phyloP scores from a whole-genome alignment of 148 eudicot species.

The Arbutus unedo region DNA sequence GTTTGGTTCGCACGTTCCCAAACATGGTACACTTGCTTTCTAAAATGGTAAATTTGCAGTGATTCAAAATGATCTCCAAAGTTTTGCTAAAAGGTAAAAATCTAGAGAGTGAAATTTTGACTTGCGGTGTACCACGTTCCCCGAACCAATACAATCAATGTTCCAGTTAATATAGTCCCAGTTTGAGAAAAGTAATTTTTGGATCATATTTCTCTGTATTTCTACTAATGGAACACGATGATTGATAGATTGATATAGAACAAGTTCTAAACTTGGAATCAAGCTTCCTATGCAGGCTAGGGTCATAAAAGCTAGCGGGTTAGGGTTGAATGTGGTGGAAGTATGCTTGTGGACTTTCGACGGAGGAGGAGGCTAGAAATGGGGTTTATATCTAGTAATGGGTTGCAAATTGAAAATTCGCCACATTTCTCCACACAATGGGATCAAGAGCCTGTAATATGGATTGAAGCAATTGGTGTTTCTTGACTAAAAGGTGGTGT shows the following conservation, averaged over 20 bases:
- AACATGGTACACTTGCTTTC: too few relatives aligned
- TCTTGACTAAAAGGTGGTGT: too few relatives aligned
- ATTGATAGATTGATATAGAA: neutral
- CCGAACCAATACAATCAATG: too few relatives aligned
- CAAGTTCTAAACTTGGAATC: neutral
- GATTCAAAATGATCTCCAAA: too few relatives aligned
- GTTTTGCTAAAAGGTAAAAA: too few relatives aligned
- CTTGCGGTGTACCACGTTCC: too few relatives aligned
- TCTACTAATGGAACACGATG: neutral
- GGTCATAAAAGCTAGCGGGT: neutral
- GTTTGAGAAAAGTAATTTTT: neutral
- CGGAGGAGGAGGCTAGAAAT: neutral
- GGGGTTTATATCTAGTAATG: neutral
- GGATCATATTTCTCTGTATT: neutral
- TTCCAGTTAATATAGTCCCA: too few relatives aligned
- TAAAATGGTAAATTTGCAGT: too few relatives aligned
- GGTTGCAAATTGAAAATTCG: neutral
- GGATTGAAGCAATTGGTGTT: neutral
- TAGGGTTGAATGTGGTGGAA: neutral
- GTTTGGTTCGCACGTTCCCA: too few relatives aligned
- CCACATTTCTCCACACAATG: neutral
- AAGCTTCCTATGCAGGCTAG: neutral
- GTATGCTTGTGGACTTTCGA: neutral
- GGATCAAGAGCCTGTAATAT: neutral
- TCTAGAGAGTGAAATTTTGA: too few relatives aligned